Conservation (phyloP, 805 yeast species). For the Candida palmyrensis region DNA sequence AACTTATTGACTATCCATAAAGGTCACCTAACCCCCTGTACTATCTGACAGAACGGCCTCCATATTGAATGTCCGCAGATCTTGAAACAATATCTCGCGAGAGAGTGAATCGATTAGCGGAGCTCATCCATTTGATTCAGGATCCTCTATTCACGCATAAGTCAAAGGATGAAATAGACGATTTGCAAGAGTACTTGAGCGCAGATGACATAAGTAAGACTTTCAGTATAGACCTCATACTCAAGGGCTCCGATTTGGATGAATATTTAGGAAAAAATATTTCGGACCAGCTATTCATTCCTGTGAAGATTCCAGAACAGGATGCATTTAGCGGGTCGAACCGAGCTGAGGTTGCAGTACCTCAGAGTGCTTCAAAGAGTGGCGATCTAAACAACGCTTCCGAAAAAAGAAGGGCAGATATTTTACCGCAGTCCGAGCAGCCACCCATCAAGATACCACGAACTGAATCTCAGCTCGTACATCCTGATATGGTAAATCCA, state of each 20-base stretch:
- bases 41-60: too few species aligned
- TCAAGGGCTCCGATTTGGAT: not conserved
- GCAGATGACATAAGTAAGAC: not conserved
- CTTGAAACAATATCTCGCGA: not conserved
- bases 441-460: not conserved
- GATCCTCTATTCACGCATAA: conserved; percentile 2
- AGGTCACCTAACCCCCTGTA: too few species aligned
- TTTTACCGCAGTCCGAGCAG: not conserved
- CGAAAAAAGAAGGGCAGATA: not conserved
- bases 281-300: not conserved
- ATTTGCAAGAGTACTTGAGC: not conserved
- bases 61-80: conserved; percentile 1
- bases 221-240: not conserved
- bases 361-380: not conserved
- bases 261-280: not conserved
- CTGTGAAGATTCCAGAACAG: too few species aligned
- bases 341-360: not conserved
- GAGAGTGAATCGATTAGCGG: conserved; percentile 2
- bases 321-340: too few species aligned
- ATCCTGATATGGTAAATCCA: not conserved
- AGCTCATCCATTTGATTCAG: conserved; percentile 3
- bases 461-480: not conserved
- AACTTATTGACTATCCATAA: too few species aligned
- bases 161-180: conserved; percentile 1
- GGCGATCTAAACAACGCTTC: not conserved